Conservation (phyloP, 257 asterid species). For the Plantago ovata region DNA sequence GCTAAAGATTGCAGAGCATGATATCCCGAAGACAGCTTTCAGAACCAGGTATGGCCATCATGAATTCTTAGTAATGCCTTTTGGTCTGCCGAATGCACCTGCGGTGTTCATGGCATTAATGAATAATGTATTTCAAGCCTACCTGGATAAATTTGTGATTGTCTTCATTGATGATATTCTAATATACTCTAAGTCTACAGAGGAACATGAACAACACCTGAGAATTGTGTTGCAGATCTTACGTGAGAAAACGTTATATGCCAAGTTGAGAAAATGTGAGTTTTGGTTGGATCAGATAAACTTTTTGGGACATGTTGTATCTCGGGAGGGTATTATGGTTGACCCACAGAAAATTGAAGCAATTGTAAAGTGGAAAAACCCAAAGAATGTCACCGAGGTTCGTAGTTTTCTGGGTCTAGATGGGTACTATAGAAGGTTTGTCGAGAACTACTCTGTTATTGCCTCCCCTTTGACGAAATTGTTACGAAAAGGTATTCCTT, state of each 20-base stretch:
- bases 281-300: not conserved
- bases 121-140: not conserved
- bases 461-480: too few relatives aligned
- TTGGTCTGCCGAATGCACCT: not conserved
- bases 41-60: not conserved
- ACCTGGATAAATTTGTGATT: not conserved
- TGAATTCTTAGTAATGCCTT: not conserved
- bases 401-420: too few relatives aligned
- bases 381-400: not conserved
- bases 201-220: not conserved
- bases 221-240: not conserved
- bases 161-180: not conserved
- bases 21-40: not conserved
- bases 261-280: not conserved
- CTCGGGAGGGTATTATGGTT: not conserved
- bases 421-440: too few relatives aligned
- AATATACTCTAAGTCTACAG: not conserved
- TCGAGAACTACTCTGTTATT: too few relatives aligned
- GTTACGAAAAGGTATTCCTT: too few relatives aligned
- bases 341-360: not conserved
- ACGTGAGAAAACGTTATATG: not conserved
- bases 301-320: not conserved
- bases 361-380: not conserved
- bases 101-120: not conserved
- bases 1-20: not conserved